These are phyloP conservation scores for Sporisorium sorghi DNA, from an alignment of 1,284 basidiomycete species.

Conservation along the genomic window DNA sequence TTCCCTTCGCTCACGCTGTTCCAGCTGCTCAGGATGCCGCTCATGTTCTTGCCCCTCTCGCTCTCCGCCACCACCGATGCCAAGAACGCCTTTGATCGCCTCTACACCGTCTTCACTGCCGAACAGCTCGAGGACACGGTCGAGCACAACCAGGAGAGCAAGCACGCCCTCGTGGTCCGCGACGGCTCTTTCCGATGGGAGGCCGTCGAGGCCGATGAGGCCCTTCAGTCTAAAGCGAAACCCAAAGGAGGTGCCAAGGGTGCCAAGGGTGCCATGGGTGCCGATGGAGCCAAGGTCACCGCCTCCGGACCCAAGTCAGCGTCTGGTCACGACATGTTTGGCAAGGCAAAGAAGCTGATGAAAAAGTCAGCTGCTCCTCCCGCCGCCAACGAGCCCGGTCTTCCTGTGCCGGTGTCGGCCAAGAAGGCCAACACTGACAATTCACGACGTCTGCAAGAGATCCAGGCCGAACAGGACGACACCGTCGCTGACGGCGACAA, in stretches of 20 bases:
- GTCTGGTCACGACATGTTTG: slow-evolving; percentile 23
- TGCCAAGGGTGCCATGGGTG: slow-evolving; percentile 2
- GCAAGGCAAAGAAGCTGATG: slow-evolving; percentile 40
- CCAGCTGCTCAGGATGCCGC: slow-evolving; percentile 76
- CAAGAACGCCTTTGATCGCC: slow-evolving; percentile 60
- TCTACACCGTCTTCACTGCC: slow-evolving; percentile 74
- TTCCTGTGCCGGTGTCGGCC: slow-evolving; percentile 32
- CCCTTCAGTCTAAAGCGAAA: slow-evolving; percentile 28
- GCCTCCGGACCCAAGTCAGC: too few relatives aligned
- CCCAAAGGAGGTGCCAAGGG: slow-evolving; percentile 22
- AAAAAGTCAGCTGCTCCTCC: slow-evolving; percentile 25
- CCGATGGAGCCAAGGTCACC: too few relatives aligned
- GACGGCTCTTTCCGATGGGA: slow-evolving; percentile 60
- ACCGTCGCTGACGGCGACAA: slow-evolving; percentile 29
- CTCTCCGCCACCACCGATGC: slow-evolving; percentile 66
- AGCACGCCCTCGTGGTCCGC: slow-evolving; percentile 45
- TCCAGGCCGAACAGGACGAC: slow-evolving; percentile 44
- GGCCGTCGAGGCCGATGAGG: slow-evolving; percentile 46
- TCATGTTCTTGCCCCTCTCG: slow-evolving; percentile 75
- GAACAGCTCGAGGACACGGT: slow-evolving; percentile 76
- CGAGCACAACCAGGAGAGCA: slow-evolving; percentile 74
- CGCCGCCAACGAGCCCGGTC: slow-evolving; percentile 31
- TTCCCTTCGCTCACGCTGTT: slow-evolving; percentile 68
- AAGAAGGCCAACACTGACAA: slow-evolving; percentile 30
- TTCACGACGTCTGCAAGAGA: slow-evolving; percentile 30